Evolutionary conservation across 176 grass and related monocot genomes (phyloP).

Genomic region (Hyparrhenia diplandra): DNA sequence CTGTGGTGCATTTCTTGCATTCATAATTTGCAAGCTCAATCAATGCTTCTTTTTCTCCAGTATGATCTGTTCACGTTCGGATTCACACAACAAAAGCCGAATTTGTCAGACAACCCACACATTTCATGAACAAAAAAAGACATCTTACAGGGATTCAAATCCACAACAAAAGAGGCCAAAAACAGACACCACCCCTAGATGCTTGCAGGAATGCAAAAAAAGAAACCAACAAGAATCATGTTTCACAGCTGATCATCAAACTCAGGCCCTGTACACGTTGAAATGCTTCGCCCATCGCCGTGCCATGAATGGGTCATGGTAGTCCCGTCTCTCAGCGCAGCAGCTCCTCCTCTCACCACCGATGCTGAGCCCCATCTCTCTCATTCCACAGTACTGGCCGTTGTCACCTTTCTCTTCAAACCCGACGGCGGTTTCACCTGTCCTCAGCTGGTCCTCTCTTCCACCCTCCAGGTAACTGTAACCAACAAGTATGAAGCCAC

Average conservation of each 20-base stretch:
- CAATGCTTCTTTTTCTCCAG: neutral
- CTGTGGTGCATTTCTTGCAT: too few relatives aligned
- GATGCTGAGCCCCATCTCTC: conserved; percentile 36
- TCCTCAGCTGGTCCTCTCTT: conserved; percentile 56
- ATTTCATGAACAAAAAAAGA: conserved; percentile 6
- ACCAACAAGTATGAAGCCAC: conserved; percentile 54
- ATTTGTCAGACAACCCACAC: conserved; percentile 18
- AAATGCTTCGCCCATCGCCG: conserved; percentile 91
- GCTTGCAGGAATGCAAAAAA: conserved; percentile 33
- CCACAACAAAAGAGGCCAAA: conserved; percentile 19
- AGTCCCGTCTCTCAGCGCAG: conserved; percentile 56
- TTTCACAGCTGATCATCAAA: conserved; percentile 10
- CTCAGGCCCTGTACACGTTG: conserved; percentile 69
- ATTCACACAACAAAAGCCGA: conserved; percentile 21
- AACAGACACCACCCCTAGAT: neutral
- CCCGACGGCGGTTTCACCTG: conserved; percentile 51
- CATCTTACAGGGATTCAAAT: conserved; percentile 24
- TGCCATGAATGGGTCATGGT: conserved; percentile 84
- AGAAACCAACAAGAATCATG: conserved; percentile 36
- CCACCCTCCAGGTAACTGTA: conserved; percentile 79
- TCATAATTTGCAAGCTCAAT: neutral
- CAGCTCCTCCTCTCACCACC: conserved; percentile 57
- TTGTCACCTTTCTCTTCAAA: conserved; percentile 53
- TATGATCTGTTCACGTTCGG: neutral
- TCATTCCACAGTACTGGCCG: conserved; percentile 2